Percentiles rank a stretch among this genome's conserved stretches.
phyloP scores from a whole-genome alignment of 1,284 basidiomycete species.

The Apiotrichum veenhuisii region DNA sequence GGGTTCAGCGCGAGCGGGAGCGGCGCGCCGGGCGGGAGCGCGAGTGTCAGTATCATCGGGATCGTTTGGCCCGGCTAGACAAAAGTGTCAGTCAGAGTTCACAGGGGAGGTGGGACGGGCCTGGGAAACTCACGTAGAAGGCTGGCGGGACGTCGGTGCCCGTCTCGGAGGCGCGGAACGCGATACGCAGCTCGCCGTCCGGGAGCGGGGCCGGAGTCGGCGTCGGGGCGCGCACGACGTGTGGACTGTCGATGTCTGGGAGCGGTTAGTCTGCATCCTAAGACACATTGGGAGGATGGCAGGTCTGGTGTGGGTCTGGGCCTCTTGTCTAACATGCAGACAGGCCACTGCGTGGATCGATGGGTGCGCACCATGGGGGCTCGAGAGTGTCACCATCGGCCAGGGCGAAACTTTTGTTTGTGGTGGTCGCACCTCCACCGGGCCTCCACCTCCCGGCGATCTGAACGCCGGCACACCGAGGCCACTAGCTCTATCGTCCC shows the following conservation, averaged over 20 bases:
- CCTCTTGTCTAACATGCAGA: too few species aligned
- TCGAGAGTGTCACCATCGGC: too few species aligned
- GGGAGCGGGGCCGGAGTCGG: not conserved
- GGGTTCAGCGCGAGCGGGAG: slow-evolving; percentile 36
- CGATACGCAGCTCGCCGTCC: not conserved
- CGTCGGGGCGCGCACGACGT: not conserved
- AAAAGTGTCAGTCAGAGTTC: not conserved
- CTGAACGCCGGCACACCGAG: too few species aligned
- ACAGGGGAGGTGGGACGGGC: not conserved
- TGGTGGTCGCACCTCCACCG: too few species aligned
- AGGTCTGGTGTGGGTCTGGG: too few species aligned
- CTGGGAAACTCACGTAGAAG: slow-evolving; percentile 9
- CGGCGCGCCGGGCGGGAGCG: slow-evolving; percentile 31
- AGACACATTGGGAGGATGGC: too few species aligned
- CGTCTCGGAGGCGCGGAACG: not conserved
- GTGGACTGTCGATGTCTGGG: not conserved
- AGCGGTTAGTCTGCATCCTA: too few species aligned
- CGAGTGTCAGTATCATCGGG: slow-evolving; percentile 36
- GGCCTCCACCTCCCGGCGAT: too few species aligned
- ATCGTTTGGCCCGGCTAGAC: slow-evolving; percentile 39
- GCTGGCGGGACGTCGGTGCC: slow-evolving; percentile 19
- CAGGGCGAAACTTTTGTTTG: too few species aligned
- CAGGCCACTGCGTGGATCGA: too few species aligned
- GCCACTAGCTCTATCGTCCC: too few species aligned
- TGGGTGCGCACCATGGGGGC: too few species aligned